These are phyloP conservation scores for Calonectria naviculata DNA, from an alignment of 2,329 filamentous ascomycete genomes.

Conservation along the genomic window DNA sequence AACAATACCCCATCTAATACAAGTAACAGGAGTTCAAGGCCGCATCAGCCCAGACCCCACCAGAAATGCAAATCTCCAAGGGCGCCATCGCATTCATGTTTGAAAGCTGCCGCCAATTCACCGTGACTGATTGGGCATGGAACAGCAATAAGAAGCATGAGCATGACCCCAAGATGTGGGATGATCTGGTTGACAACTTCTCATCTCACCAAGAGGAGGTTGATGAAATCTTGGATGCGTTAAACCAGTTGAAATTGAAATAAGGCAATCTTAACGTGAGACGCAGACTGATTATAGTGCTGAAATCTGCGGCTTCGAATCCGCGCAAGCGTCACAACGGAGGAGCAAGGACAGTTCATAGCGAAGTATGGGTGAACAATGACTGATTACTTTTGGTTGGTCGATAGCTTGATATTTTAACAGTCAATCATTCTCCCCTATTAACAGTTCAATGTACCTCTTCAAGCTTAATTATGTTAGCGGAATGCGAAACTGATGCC, in stretches of 20 bases:
- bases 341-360: not conserved
- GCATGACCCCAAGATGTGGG: slow-evolving; percentile 41
- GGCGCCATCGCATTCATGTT: slow-evolving; percentile 39
- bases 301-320: not conserved
- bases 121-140: slow-evolving; percentile 39
- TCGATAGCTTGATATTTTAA: not conserved
- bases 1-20: not conserved
- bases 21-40: slow-evolving; percentile 30
- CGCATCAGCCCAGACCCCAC: slow-evolving; percentile 31
- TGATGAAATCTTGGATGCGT: slow-evolving; percentile 21
- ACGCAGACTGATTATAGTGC: not conserved
- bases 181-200: slow-evolving; percentile 37
- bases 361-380: not conserved
- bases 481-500: too few species aligned
- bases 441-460: too few species aligned
- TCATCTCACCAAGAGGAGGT: slow-evolving; percentile 35
- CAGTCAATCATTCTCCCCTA: too few species aligned
- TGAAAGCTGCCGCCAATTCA: slow-evolving; percentile 38
- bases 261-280: not conserved
- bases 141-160: slow-evolving; percentile 39
- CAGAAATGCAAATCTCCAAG: slow-evolving; percentile 35
- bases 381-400: not conserved
- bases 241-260: not conserved
- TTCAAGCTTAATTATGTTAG: too few species aligned
- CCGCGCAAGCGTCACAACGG: not conserved